A percentile compares a stretch with the other conserved stretches of the same genome.
Conservation (phyloP, 768 basidiomycete genomes). For the Steccherinum ochraceum region DNA sequence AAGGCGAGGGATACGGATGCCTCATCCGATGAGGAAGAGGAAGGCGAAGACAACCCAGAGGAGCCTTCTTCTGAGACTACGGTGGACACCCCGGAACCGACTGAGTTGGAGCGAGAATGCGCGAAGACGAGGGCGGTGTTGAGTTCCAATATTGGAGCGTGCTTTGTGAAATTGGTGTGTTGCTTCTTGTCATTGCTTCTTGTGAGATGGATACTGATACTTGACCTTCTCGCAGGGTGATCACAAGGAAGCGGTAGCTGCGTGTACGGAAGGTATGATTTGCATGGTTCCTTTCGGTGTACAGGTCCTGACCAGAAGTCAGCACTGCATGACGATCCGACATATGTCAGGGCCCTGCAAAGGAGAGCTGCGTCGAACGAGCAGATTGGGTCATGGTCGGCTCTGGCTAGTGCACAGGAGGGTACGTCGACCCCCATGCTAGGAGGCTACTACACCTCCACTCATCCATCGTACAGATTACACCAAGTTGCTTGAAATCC, state of each 20-base stretch:
- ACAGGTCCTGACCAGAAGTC: conserved; percentile 1
- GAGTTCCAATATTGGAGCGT: conserved; percentile 87
- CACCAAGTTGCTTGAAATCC: conserved; percentile 55
- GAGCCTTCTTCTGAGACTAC: no score
- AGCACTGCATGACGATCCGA: conserved; percentile 85
- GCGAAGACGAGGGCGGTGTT: conserved; percentile 63
- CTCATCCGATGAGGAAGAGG: conserved; percentile 16
- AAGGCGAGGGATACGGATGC: conserved; percentile 13
- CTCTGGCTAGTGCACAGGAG: conserved; percentile 76
- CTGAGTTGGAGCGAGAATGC: conserved; percentile 38
- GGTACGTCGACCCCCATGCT: conserved; percentile 38
- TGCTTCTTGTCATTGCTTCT: conserved; percentile 18
- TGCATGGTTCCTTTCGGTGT: background rate
- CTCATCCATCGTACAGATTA: conserved; percentile 51
- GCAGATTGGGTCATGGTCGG: conserved; percentile 73
- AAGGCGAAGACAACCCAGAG: conserved; percentile 9
- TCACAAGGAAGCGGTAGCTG: conserved; percentile 71
- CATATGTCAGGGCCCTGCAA: conserved; percentile 83
- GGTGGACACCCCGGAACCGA: conserved; percentile 18
- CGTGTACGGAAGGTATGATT: conserved; percentile 66
- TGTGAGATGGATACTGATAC: background rate
- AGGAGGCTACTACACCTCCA: background rate
- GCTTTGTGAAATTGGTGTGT: conserved; percentile 74
- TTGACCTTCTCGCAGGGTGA: conserved; percentile 56
- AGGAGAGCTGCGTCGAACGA: conserved; percentile 87